Conservation (phyloP, 2,329 filamentous ascomycete species). For the Claviceps purpurea region DNA sequence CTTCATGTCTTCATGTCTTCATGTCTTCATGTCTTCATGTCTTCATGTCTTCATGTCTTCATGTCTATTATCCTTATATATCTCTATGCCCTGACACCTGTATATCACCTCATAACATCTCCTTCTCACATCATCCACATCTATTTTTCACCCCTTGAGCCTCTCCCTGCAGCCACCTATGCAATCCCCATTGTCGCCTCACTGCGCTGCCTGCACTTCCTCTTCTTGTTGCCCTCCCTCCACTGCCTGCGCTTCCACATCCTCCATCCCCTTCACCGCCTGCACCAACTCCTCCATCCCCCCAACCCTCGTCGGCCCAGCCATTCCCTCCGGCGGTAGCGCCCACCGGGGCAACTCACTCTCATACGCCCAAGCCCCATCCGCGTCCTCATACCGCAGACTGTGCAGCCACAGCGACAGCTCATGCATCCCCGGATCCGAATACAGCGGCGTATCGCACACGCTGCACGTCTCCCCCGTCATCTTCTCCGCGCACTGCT, state of each 20-base stretch:
- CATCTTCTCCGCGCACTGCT: slow-evolving; percentile 84
- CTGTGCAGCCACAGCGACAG: slow-evolving; percentile 90
- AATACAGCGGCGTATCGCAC: slow-evolving; percentile 82
- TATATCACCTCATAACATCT: too few relatives aligned
- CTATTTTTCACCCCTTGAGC: not conserved
- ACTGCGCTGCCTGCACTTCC: not conserved
- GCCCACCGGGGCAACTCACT: slow-evolving; percentile 81
- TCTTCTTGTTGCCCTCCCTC: not conserved
- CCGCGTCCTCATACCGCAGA: slow-evolving; percentile 71
- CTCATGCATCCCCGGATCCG: slow-evolving; percentile 81
- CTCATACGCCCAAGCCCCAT: slow-evolving; percentile 75
- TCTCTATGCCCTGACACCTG: too few relatives aligned
- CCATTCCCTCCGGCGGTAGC: slow-evolving; percentile 58
- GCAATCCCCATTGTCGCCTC: too few relatives aligned
- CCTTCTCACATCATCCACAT: too few relatives aligned
- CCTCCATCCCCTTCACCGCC: slow-evolving; percentile 24
- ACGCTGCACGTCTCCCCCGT: slow-evolving; percentile 70
- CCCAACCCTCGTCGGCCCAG: slow-evolving; percentile 57
- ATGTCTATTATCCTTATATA: not conserved
- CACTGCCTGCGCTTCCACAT: not conserved
- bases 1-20: too few relatives aligned
- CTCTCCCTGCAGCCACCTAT: not conserved
- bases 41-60: not conserved
- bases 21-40: not conserved
- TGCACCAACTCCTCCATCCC: slow-evolving; percentile 45